Evolutionary conservation across 371 early-diverging fungal genomes (phyloP), one percentile per base, ranked within the genome.

Genomic region (Mortierella sp.): DNA sequence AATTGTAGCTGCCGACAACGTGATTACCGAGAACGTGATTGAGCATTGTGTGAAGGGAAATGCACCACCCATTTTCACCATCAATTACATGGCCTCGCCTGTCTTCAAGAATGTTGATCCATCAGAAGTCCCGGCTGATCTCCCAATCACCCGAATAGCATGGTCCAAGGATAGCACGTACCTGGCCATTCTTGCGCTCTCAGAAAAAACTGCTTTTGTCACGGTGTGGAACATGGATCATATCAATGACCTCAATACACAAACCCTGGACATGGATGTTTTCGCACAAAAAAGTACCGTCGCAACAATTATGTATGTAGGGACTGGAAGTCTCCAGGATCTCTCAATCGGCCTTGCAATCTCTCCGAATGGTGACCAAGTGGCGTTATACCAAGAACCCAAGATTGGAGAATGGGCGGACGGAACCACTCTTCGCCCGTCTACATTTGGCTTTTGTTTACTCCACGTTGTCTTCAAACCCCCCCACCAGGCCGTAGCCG

Each of bases 351-450:
- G 77, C 1, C 37, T 76, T 10, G 41, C 65, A 3, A 53, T 76
- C 21, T 76, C 77, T 2, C 17, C 57, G 1, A 21, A 13, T 19
- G 77, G 77, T 14, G 77, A 69, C 14, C 70, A 65, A 14, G 28
- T 76, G 2, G 66, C 70, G 3, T n/a, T 76, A 21, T 76, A 69
- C 25, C 66, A 76, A 37, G 77, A 76, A 41, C 77, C 77, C 4
- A 60, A 54, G 25, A 62, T 76, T 14, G 77, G 77, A 41, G 44
- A 76, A 3, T 76, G 77, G 77, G 14, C 41, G 2, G 58, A 60
- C 24, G 70, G 66, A 0, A 56, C 61, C 2, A 21, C 48, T 14
- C 50, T 58, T 17, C 40, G 27, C 22, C 41, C 50, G 22, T 53
- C 64, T 3, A 29, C 19, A 2, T 76, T 76, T 56, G 54, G 57